Evolutionary conservation across 208 protist species (phyloP).

Genomic region (Trypanosoma scelopori): DNA sequence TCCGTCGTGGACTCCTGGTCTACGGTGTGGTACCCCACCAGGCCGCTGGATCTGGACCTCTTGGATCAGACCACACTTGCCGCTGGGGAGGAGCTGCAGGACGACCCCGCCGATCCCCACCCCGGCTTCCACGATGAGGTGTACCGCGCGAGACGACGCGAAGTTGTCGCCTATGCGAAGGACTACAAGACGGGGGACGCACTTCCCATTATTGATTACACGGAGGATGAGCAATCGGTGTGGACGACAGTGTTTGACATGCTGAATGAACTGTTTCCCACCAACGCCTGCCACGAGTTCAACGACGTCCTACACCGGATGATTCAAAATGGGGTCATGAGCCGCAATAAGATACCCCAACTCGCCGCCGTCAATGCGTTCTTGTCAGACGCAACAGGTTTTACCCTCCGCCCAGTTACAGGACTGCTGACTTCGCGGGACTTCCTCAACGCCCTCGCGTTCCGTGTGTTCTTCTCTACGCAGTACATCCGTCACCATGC

Average conservation of each 20-base stretch:
- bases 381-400: slow-evolving; percentile 92
- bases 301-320: slow-evolving; percentile 91
- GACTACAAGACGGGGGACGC: slow-evolving; percentile 82
- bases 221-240: slow-evolving; percentile 85
- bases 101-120: slow-evolving; percentile 91
- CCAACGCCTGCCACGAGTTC: slow-evolving; percentile 94
- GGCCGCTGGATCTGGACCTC: slow-evolving; percentile 76
- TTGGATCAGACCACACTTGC: slow-evolving; percentile 88
- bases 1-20: slow-evolving; percentile 52
- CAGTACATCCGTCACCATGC: slow-evolving; percentile 97
- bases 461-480: slow-evolving; percentile 96
- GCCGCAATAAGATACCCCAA: slow-evolving; percentile 92
- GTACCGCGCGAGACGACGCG: slow-evolving; percentile 90
- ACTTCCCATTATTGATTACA: slow-evolving; percentile 93
- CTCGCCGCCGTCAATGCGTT: slow-evolving; percentile 92
- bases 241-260: slow-evolving; percentile 88
- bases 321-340: slow-evolving; percentile 92
- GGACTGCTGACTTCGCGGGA: slow-evolving; percentile 93
- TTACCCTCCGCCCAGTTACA: slow-evolving; percentile 90
- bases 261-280: slow-evolving; percentile 88
- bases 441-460: slow-evolving; percentile 96
- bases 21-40: slow-evolving; percentile 77
- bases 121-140: slow-evolving; percentile 94
- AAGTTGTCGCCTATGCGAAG: slow-evolving; percentile 67
- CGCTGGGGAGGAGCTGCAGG: slow-evolving; percentile 73